Conservation (phyloP, 129 eudicot species). For the Oenanthe sinensis region DNA sequence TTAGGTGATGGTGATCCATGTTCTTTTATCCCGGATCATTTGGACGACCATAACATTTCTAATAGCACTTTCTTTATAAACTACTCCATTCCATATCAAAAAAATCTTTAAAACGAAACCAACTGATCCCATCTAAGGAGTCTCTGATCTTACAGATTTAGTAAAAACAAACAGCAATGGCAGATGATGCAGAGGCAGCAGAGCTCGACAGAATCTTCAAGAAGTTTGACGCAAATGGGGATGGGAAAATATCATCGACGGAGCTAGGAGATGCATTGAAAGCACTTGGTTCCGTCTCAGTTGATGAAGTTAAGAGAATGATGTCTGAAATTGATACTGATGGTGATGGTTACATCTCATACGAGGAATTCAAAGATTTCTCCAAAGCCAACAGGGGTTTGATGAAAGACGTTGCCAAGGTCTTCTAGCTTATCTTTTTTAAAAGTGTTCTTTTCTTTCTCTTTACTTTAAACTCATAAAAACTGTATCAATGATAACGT, state of each 20-base stretch:
- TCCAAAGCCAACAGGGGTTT: conserved; percentile 62
- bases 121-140: background rate
- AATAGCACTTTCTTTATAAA: conserved; percentile 17
- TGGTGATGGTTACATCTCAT: conserved; percentile 75
- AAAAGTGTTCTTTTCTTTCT: no score
- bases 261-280: conserved; percentile 95
- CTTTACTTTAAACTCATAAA: background rate
- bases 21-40: conserved; percentile 16
- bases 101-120: background rate
- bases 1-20: conserved; percentile 5
- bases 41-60: conserved; percentile 31
- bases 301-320: conserved; percentile 53
- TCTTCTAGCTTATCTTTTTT: conserved; percentile 27
- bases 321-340: conserved; percentile 77
- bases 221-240: conserved; percentile 72
- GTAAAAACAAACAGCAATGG: conserved; percentile 28
- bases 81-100: background rate
- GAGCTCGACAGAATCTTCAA: conserved; percentile 72
- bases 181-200: conserved; percentile 35
- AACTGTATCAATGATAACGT: no score
- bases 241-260: conserved; percentile 63
- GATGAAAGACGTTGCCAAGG: conserved; percentile 77
- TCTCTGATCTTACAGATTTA: background rate
- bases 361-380: conserved; percentile 56
- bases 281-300: conserved; percentile 52